Evolutionary conservation across 805 yeast species (phyloP).

Genomic region (Brettanomyces sp.): DNA sequence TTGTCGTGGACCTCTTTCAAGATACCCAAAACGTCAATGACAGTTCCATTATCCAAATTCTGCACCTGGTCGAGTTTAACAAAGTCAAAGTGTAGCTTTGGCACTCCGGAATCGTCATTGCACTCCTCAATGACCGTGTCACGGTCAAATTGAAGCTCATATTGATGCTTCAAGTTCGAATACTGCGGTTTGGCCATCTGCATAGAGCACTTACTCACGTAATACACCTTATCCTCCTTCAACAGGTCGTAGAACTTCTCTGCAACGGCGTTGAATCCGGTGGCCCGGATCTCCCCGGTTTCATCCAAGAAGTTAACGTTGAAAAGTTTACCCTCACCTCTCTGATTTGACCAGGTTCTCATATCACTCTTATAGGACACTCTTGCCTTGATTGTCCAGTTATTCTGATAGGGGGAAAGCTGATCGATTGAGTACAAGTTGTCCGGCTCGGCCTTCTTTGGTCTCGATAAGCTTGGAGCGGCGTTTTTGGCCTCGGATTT

Average conservation of each 20-base stretch:
- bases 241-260: conserved; percentile 66
- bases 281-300: conserved; percentile 92
- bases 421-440: conserved; percentile 70
- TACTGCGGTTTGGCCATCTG: conserved; percentile 80
- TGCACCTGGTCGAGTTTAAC: conserved; percentile 59
- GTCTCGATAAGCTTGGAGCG: conserved; percentile 4
- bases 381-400: conserved; percentile 91
- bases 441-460: conserved; percentile 15
- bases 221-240: conserved; percentile 86
- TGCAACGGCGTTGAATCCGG: conserved; percentile 85
- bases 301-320: conserved; percentile 85
- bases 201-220: conserved; percentile 71
- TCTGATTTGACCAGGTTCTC: conserved; percentile 76
- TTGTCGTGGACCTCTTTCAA: conserved; percentile 67
- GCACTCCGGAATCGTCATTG: conserved; percentile 50
- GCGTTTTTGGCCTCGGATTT: background rate
- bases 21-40: conserved; percentile 83
- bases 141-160: conserved; percentile 74
- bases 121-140: conserved; percentile 71
- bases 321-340: conserved; percentile 86
- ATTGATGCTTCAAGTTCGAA: conserved; percentile 76
- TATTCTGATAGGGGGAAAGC: conserved; percentile 81
- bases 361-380: conserved; percentile 82
- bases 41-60: conserved; percentile 57
- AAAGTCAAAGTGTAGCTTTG: conserved; percentile 71